These are phyloP conservation scores for Sclerotinia nivalis DNA, from an alignment of 2,329 filamentous ascomycete genomes.

Conservation along the genomic window DNA sequence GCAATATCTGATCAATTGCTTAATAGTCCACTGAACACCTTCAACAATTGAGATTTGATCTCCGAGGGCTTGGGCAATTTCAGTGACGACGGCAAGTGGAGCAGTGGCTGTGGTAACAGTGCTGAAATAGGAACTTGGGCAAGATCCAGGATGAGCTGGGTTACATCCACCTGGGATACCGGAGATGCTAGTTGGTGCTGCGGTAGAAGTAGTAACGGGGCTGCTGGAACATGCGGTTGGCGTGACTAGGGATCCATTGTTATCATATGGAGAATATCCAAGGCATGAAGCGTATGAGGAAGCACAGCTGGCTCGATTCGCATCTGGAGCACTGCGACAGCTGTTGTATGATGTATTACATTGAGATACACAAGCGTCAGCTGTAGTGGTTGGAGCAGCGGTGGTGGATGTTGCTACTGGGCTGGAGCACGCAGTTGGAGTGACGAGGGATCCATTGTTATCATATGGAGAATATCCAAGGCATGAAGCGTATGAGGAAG, in stretches of 20 bases:
- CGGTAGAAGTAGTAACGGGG: background rate
- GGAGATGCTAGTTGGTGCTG: too few relatives aligned
- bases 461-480: background rate
- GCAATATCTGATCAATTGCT: constrained; percentile 12
- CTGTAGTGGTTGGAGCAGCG: background rate
- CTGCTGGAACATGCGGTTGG: constrained; percentile 1
- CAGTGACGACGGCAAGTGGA: background rate
- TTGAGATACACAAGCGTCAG: background rate
- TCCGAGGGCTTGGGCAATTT: background rate
- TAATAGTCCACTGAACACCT: background rate
- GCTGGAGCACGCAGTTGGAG: constrained; percentile 6
- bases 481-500: background rate
- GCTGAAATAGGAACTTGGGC: background rate
- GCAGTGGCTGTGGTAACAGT: background rate
- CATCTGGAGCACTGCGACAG: background rate
- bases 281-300: constrained; percentile 2
- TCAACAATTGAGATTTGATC: background rate
- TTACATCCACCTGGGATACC: too few relatives aligned
- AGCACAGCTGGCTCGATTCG: background rate
- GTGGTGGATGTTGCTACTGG: background rate
- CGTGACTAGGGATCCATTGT: background rate
- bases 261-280: background rate
- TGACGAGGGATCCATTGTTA: background rate
- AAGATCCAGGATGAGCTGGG: too few relatives aligned
- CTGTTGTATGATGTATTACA: background rate